A percentile compares a stretch with the other conserved stretches of the same genome.
Conservation (phyloP, 768 basidiomycete genomes). For the Steccherinum ochraceum region DNA sequence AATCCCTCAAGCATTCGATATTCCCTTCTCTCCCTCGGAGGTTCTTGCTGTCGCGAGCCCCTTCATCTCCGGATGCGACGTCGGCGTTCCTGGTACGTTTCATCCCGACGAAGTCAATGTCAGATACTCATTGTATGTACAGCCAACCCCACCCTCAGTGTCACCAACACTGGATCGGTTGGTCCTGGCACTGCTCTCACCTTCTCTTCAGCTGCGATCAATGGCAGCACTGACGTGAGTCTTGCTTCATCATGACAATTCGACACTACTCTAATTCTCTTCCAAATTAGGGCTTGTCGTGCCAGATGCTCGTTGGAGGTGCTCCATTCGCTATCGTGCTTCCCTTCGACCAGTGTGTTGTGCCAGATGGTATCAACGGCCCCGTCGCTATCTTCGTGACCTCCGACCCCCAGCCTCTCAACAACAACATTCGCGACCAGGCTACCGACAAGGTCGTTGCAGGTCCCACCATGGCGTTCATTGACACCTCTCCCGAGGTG, state of each 20-base stretch:
- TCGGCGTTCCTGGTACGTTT: conserved; percentile 47
- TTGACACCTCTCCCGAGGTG: conserved; percentile 51
- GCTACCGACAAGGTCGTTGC: conserved; percentile 52
- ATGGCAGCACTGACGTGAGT: conserved; percentile 41
- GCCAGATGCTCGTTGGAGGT: conserved; percentile 75
- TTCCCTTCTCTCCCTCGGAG: conserved; percentile 62
- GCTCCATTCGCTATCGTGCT: conserved; percentile 46
- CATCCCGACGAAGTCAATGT: neutral
- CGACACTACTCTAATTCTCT: conserved; percentile 8
- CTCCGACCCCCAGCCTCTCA: conserved; percentile 51
- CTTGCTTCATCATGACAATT: neutral
- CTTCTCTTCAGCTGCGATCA: conserved; percentile 53
- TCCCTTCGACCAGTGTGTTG: conserved; percentile 52
- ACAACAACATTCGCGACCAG: conserved; percentile 55
- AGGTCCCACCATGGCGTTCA: conserved; percentile 64
- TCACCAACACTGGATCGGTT: conserved; percentile 60
- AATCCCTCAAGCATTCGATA: conserved; percentile 67
- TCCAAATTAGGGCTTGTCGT: conserved; percentile 43
- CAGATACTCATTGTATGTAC: neutral
- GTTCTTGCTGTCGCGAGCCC: conserved; percentile 62
- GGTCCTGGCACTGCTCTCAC: conserved; percentile 53
- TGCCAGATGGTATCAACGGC: conserved; percentile 65
- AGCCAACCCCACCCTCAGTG: conserved; percentile 54
- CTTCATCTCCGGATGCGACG: conserved; percentile 66
- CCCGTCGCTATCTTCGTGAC: conserved; percentile 72